These are phyloP conservation scores for Penicillium coprophilum DNA, from an alignment of 495 filamentous ascomycete genomes.

Conservation along the genomic window DNA sequence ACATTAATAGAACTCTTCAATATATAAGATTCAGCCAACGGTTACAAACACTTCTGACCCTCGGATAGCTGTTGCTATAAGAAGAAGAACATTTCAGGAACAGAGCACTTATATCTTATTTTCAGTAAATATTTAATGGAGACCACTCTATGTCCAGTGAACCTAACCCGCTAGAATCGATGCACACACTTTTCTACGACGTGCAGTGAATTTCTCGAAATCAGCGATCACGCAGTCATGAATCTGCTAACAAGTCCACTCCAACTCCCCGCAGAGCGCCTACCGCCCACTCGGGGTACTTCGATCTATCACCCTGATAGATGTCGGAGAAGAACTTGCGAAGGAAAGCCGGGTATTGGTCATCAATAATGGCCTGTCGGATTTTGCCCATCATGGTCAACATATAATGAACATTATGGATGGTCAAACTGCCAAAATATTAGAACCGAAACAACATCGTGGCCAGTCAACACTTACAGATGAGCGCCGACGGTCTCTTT, in stretches of 20 bases:
- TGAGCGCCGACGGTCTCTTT: constrained; percentile 98
- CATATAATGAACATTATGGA: constrained; percentile 93
- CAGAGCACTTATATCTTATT: neutral
- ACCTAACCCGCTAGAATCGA: neutral
- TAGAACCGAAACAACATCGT: constrained; percentile 10
- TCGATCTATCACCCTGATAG: constrained; percentile 64
- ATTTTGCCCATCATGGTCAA: constrained; percentile 75
- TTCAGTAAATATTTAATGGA: neutral
- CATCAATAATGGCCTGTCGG: constrained; percentile 77
- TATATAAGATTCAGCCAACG: neutral
- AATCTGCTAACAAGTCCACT: constrained; percentile 66
- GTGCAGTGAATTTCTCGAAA: neutral
- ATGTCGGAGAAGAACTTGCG: constrained; percentile 71
- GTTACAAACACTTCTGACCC: neutral
- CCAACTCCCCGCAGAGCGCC: constrained; percentile 80
- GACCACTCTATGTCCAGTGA: neutral
- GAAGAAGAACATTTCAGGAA: neutral
- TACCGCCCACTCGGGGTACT: constrained; percentile 81
- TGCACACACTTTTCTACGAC: neutral
- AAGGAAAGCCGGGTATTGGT: constrained; percentile 77
- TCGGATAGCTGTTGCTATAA: neutral
- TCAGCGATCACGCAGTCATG: neutral
- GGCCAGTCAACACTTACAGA: constrained; percentile 47
- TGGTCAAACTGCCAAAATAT: constrained; percentile 59
- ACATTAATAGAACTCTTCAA: neutral